Evolutionary conservation across 257 asterid genomes (phyloP).

Genomic region (Eustoma russellianum): DNA sequence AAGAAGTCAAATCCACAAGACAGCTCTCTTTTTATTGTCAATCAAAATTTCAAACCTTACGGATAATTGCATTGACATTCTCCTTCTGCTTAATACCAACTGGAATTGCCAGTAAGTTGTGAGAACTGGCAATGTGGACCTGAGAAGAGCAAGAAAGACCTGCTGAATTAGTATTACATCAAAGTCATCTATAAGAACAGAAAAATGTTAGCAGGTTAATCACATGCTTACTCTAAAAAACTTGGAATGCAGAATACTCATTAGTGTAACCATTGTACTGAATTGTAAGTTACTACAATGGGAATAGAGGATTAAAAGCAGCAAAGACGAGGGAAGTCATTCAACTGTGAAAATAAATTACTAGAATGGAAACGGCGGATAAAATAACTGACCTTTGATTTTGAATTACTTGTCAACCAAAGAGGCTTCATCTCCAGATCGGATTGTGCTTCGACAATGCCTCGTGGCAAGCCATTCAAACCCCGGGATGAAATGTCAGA

Average conservation of each 20-base stretch:
- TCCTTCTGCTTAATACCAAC: slow-evolving; percentile 77
- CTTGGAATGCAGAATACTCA: too few species aligned
- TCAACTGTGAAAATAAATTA: not conserved
- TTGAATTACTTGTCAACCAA: slow-evolving; percentile 57
- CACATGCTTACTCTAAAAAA: too few species aligned
- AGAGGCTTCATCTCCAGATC: slow-evolving; percentile 84
- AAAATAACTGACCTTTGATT: slow-evolving; percentile 38
- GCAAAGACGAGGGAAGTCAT: not conserved
- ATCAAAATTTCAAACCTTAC: slow-evolving; percentile 38
- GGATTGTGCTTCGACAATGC: slow-evolving; percentile 62
- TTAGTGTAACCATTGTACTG: too few species aligned
- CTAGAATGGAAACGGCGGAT: not conserved
- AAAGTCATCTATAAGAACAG: too few species aligned
- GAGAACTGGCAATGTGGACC: slow-evolving; percentile 30
- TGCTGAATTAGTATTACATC: too few species aligned
- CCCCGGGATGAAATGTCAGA: slow-evolving; percentile 26
- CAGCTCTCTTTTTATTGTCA: slow-evolving; percentile 3
- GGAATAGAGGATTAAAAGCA: not conserved
- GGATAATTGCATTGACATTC: slow-evolving; percentile 57
- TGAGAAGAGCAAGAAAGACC: slow-evolving; percentile 18
- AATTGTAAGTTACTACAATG: too few species aligned
- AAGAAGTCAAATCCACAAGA: slow-evolving; percentile 7
- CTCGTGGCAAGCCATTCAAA: slow-evolving; percentile 59
- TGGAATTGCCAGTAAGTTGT: slow-evolving; percentile 68
- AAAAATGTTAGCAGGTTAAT: too few species aligned